Base-by-base conservation (phyloP, 1,284 basidiomycete genomes). In the Cutaneotrichosporon spelunceum region DNA sequence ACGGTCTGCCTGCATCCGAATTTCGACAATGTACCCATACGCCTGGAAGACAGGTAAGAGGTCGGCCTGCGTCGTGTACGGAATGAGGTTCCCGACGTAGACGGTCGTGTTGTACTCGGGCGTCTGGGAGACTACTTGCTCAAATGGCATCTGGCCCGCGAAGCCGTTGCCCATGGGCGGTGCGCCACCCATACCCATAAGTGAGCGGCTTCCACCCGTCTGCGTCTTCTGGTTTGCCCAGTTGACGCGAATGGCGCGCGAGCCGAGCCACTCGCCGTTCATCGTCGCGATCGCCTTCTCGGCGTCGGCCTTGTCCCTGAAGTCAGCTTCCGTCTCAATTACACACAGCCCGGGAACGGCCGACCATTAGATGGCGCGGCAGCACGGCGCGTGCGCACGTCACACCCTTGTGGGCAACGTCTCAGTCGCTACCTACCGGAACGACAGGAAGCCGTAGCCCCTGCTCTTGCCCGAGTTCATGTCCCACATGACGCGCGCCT, bases 401-500 rank as follows among this genome's bases (percentile, higher is more conserved):
- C 39, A 19, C 39, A 1, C 19, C 19, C 27, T 27, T 27, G 16
- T 11, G 9, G 23, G 23, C 26, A 11, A 21, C 11, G 45, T 24
- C 14, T 45, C 19, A 9, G 26, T 8, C 5, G 11, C 48, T 1
- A 72, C 76, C 63, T 66, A 78, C 69, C 80, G 68, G 72, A 84
- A 84, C n/a, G 82, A 82, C 49, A 84, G 71, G 72, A 84, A 84
- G 10, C 83, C 83, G 66, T 83, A 84, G 2, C 83, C 83, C 39
- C 83, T 74, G 75, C 91, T 95, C 82, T 97, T 97, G 68, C 95
- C 94, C 61, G 93, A 96, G 82, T 94, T 95, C 91, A 96, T 94
- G 79, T 99, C 95, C 93, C 95, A 98, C 94, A 99, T 99, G 69
- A 99, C 94, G 53, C 95, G 87, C 53, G 94, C 95, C 78, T 99